Conservation (phyloP, 768 basidiomycete genomes). For the Suillus occidentalis region DNA sequence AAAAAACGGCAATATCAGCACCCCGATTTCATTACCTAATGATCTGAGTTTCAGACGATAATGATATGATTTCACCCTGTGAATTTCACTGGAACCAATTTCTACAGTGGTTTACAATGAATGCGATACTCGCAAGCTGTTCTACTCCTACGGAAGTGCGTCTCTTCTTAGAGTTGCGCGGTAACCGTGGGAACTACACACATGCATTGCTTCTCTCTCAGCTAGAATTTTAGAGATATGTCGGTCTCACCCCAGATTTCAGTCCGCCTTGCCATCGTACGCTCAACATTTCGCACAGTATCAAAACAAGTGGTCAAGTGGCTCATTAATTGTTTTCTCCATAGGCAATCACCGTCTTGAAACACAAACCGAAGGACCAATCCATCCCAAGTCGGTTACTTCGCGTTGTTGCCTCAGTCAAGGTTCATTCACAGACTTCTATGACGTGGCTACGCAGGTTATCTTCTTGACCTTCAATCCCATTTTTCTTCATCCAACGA, state of each 20-base stretch:
- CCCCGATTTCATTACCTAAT: no score
- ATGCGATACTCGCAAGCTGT: neutral
- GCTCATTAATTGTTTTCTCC: neutral
- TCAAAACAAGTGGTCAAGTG: neutral
- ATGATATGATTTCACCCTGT: no score
- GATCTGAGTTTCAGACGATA: no score
- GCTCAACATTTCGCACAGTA: neutral
- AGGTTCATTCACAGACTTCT: neutral
- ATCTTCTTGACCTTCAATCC: constrained; percentile 27
- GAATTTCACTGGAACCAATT: no score
- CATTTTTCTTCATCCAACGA: constrained; percentile 17
- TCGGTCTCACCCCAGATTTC: neutral
- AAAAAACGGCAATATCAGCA: neutral
- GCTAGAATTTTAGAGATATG: neutral
- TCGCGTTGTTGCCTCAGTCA: neutral
- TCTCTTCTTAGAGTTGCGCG: no score
- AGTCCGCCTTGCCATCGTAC: constrained; percentile 3
- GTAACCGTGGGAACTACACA: no score
- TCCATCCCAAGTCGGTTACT: constrained; percentile 21
- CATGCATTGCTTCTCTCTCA: no score
- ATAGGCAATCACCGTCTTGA: constrained; percentile 26
- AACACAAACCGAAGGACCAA: constrained; percentile 25
- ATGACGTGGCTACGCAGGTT: constrained; percentile 17
- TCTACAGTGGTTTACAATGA: neutral
- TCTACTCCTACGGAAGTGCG: neutral